Percentiles rank a stretch among this genome's conserved stretches.
phyloP scores from a whole-genome alignment of 2,329 filamentous ascomycete genomes.

The Lachnellula suecica region DNA sequence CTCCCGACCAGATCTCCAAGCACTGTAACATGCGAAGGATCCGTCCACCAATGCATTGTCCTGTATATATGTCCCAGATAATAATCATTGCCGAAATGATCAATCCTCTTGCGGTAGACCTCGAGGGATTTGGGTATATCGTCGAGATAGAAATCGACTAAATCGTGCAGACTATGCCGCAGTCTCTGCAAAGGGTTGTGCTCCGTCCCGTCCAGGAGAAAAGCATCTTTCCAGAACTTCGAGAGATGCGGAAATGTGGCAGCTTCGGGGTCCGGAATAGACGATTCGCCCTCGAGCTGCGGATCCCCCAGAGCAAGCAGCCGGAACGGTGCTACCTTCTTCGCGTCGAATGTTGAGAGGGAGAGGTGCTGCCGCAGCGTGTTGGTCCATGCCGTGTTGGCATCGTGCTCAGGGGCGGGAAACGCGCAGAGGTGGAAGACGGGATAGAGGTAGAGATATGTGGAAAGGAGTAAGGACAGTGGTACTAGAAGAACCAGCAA shows the following conservation, averaged over 20 bases:
- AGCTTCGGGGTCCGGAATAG: slow-evolving; percentile 62
- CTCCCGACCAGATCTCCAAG: slow-evolving; percentile 90
- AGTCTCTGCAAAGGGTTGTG: slow-evolving; percentile 52
- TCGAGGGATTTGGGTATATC: slow-evolving; percentile 69
- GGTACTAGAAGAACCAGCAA: slow-evolving; percentile 54
- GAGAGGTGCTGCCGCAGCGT: slow-evolving; percentile 25
- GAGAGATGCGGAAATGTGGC: slow-evolving; percentile 54
- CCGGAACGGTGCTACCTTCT: slow-evolving; percentile 68
- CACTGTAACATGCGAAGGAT: slow-evolving; percentile 83
- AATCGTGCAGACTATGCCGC: slow-evolving; percentile 54
- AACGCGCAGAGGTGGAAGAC: slow-evolving; percentile 79
- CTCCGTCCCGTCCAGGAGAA: slow-evolving; percentile 36
- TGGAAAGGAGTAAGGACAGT: slow-evolving; percentile 65
- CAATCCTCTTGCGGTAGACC: slow-evolving; percentile 74
- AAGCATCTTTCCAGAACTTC: slow-evolving; percentile 31
- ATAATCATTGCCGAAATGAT: slow-evolving; percentile 90
- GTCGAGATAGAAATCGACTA: slow-evolving; percentile 60
- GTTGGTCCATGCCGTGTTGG: slow-evolving; percentile 24
- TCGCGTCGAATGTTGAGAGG: slow-evolving; percentile 24
- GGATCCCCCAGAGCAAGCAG: slow-evolving; percentile 88
- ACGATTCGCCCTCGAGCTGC: slow-evolving; percentile 89
- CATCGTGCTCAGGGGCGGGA: slow-evolving; percentile 45
- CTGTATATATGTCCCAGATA: slow-evolving; percentile 94
- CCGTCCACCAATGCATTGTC: slow-evolving; percentile 77
- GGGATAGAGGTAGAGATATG: slow-evolving; percentile 88